Evolutionary conservation across 2,329 filamentous ascomycete genomes (phyloP).

Genomic region (Colletotrichum tamarilloi): DNA sequence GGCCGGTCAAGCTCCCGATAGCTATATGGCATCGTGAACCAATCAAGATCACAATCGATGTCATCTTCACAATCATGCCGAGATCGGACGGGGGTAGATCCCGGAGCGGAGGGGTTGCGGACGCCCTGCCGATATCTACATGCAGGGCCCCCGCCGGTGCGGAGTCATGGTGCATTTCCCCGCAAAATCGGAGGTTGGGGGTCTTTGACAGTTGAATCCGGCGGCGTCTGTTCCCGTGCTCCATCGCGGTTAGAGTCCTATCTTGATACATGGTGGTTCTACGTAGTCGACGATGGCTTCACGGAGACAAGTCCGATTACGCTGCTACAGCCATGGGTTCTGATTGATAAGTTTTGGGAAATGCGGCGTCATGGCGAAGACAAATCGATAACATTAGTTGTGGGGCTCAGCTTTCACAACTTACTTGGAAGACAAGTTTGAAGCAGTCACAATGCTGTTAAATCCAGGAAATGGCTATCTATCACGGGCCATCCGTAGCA

Average conservation of each 20-base stretch:
- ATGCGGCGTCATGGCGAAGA: neutral
- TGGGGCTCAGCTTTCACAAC: neutral
- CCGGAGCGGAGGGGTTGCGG: slow-evolving; percentile 11
- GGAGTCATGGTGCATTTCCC: slow-evolving; percentile 3
- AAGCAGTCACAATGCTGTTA: neutral
- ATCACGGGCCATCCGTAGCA: neutral
- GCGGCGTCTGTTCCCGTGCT: neutral
- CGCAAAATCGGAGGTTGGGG: slow-evolving; percentile 2
- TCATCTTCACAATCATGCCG: slow-evolving; percentile 16
- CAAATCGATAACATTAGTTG: neutral
- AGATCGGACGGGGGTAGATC: slow-evolving; percentile 25
- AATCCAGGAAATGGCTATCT: neutral
- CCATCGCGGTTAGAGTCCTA: neutral
- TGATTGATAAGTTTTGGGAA: neutral
- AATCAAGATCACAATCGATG: slow-evolving; percentile 13
- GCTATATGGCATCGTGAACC: neutral
- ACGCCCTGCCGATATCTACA: slow-evolving; percentile 20
- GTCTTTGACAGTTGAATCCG: neutral
- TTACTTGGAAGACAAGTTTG: neutral
- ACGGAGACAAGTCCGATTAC: neutral
- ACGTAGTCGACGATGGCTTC: neutral
- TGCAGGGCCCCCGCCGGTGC: neutral
- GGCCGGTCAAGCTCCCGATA: slow-evolving; percentile 23
- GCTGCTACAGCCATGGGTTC: neutral
- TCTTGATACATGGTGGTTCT: neutral